A percentile compares a stretch with the other conserved stretches of the same genome.
Conservation (phyloP, 2,329 filamentous ascomycete genomes). For the Apiospora pterosperma region DNA sequence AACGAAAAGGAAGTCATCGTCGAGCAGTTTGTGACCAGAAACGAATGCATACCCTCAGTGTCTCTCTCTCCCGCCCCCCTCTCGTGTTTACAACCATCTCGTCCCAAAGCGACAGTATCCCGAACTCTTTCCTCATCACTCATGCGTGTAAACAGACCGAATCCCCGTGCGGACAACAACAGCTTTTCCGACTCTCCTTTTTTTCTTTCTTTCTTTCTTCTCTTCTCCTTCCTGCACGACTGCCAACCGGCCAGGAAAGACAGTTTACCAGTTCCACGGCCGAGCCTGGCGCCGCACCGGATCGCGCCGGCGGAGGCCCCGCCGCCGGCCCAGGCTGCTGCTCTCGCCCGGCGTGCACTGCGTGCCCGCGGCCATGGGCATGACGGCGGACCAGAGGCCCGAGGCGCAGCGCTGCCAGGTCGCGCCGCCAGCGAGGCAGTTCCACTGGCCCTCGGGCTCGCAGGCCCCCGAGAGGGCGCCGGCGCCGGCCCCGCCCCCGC, state of each 20-base stretch:
- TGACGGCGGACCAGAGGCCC: conserved; percentile 48
- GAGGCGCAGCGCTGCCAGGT: conserved; percentile 62
- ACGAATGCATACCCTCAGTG: background rate
- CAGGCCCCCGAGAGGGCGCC: conserved; percentile 35
- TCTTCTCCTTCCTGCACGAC: background rate
- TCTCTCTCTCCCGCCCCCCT: background rate
- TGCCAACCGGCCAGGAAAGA: background rate
- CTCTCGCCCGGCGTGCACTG: conserved; percentile 37
- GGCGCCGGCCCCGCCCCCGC: background rate
- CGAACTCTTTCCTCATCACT: no score
- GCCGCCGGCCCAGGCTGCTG: conserved; percentile 13
- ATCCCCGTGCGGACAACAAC: no score
- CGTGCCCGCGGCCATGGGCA: conserved; percentile 51
- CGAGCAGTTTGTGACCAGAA: background rate
- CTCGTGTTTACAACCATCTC: background rate
- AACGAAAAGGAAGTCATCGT: background rate
- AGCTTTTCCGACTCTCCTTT: no score
- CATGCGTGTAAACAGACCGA: no score
- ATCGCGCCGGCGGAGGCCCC: background rate
- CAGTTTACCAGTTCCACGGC: no score
- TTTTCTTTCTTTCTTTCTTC: background rate
- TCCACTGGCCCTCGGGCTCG: conserved; percentile 52
- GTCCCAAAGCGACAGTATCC: background rate
- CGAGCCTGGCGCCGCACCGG: background rate
- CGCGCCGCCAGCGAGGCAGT: conserved; percentile 48